Base-by-base conservation (phyloP, 352 stramenopile genomes). In the Phytophthora pseudosyringae region DNA sequence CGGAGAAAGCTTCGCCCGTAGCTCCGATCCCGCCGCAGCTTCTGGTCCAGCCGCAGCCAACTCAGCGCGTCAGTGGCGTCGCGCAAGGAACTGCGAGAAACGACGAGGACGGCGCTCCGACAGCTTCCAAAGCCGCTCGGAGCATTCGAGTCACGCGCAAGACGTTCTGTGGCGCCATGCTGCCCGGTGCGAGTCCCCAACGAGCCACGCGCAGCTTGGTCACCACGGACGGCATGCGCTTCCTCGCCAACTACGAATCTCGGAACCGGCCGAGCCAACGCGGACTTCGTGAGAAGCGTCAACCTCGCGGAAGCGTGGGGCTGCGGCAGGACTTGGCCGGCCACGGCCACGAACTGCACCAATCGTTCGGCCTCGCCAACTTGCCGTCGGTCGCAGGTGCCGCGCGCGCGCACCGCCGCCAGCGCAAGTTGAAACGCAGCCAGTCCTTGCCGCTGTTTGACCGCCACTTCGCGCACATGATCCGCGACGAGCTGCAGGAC, bases 371-470 rank as follows among this genome's bases (percentile, higher is more conserved):
- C 0, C 8, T 52, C 2, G n/a, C 33, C 13, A 25, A 40, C 13
- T 3, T 60, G 0, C 45, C 45, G 0, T 66, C 59, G 3, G 21
- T 2, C 21, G 21, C 21, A 21, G 52, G 65, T 15, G 59, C 65
- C 28, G 65, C 65, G 15, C 59, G 59, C 0, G 46, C 59, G 0
- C 65, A 73, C 50, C 65, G 52, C 3, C 46, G 61, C n/a, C 47
- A 76, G 47, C 69, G 81, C 2, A 71, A 85, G 11, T 51, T 91
- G 1, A 88, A 88, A 41, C 80, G 81, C 8, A 88, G 75, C 12
- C 80, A 88, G 45, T 91, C 81, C 1, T 55, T 91, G 31, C 81
- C 81, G 1, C 67, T 87, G 15, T 91, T 91, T 38, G 78, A 91
- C 29, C 64, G 61, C 0, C 76, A 91, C n/a, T 91, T 88, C 21